Base-by-base conservation (phyloP, 225 moss, liverwort and hornwort species). In the Asterella californica region DNA sequence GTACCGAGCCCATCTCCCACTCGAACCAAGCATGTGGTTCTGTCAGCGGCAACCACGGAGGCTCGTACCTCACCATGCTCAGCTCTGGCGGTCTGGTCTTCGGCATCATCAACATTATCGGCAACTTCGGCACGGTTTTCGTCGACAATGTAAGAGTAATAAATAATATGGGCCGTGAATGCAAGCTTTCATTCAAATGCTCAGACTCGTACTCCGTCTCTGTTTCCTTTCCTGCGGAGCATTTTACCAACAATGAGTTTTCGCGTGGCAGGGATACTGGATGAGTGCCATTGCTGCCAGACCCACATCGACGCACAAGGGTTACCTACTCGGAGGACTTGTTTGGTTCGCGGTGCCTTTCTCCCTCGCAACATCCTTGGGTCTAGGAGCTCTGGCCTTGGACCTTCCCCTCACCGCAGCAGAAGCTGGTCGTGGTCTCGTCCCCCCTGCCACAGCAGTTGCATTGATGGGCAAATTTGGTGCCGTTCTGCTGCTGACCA, bases 21-120 rank as follows among this genome's bases (percentile, higher is more conserved):
- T 1, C 79, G 9, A 50, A 78, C 30, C 96, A 94, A 57, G 96
- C 96, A 0, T 96, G 96, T 61, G 96, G 96, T 19, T 82, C 83
- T 17, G 90, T 96, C 10, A 0, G 0, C 21, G 92, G 91, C 27
- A 96, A 96, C 76, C 76, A 92, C 24, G 96, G 96, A 68, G 96
- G 96, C 9, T 93, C 96, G 0, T 96, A 96, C 46, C 92, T 96
- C 70, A 96, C 94, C 60, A 96, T 96, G 96, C 90, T 96, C n/a
- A 91, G 90, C 77, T 87, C 86, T 3, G 94, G 96, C 11, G 96
- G 96, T 27, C 80, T 96, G 45, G 91, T 94, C 70, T 96, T 96
- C 67, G 94, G 94, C 49, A 82, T 96, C 81, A 96, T 96, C 89
- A 96, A 96, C 83, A 91, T 96, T 77, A 92, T 96, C 50, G 94